Evolutionary conservation across 2,329 filamentous ascomycete species (phyloP).

Genomic region (Chlorencoelia australis): DNA sequence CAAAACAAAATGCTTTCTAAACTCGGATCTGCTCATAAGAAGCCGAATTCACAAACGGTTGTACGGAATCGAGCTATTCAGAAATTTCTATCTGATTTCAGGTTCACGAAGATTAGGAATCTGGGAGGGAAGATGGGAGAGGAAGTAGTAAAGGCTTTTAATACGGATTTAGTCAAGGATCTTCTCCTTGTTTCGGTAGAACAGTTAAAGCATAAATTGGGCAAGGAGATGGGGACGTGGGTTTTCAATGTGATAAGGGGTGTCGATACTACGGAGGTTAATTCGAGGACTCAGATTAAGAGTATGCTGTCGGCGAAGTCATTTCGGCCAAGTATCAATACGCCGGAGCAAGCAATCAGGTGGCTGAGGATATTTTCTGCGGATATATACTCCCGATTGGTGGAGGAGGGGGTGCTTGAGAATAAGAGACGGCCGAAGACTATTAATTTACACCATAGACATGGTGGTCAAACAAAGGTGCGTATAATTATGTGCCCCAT

Average conservation of each 20-base stretch:
- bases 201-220: conserved; percentile 66
- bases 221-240: conserved; percentile 79
- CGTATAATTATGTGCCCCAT: too few species aligned
- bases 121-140: conserved; percentile 93
- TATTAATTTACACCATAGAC: conserved; percentile 74
- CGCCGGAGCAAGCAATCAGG: conserved; percentile 63
- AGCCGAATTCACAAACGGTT: conserved; percentile 91
- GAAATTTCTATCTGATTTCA: conserved; percentile 73
- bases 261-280: conserved; percentile 80
- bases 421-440: conserved; percentile 79
- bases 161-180: conserved; percentile 69
- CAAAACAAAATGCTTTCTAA: conserved; percentile 95
- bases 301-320: conserved; percentile 96
- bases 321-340: conserved; percentile 76
- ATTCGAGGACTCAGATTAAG: conserved; percentile 84
- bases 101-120: conserved; percentile 90
- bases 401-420: conserved; percentile 84
- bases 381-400: conserved; percentile 80
- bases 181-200: conserved; percentile 63
- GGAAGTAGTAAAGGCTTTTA: conserved; percentile 70
- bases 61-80: conserved; percentile 75
- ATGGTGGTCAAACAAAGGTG: conserved; percentile 59
- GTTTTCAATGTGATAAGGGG: conserved; percentile 78
- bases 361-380: conserved; percentile 90
- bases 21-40: conserved; percentile 81